Base-by-base conservation (phyloP, 805 yeast species). In the Clavispora santaluciae region DNA sequence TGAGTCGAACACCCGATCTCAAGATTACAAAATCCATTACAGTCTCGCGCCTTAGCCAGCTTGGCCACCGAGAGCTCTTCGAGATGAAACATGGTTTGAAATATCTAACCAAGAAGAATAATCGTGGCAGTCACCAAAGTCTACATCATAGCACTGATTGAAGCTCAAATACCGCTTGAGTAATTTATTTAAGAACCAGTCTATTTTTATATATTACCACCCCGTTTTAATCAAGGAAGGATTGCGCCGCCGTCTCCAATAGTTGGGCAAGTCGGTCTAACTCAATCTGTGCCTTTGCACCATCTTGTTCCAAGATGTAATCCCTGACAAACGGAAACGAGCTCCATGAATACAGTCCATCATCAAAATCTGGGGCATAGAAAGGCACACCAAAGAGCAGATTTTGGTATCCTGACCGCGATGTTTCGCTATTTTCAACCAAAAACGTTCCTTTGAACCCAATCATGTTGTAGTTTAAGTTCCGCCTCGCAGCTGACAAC, bases 311-410 rank as follows among this genome's bases (percentile, higher is more conserved):
- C 33, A 66, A 68, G 10, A 86, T 56, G 0, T 78, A 80, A 55
- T 89, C 95, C 45, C 95, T 72, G 2, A 89, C 73, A 5, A 76
- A 75, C 0, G 97, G 96, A 56, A 85, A 88, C 2, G 85, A 72
- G 61, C 81, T 79, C 74, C 83, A 75, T 29, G 74, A 66, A 44
- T 64, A 70, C 11, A 61, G 61, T 9, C 54, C 55, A 30, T 51
- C 50, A 6, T 53, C 51, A 2, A 41, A 44, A 8, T 54, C 55
- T 0, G 88, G 87, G 5, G 79, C 76, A 54, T 72, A 64, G 38
- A 72, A 55, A 36, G 85, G 79, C 6, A 85, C 83, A 0, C 96
- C 96, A 58, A 78, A 78, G 4, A 89, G 50, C 1, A 73, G 57
- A 53, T 87, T 89, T 51, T 73, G 70, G 55, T 77, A 84, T 68